phyloP scores from a whole-genome alignment of 257 asterid species.

The Nicotiana knightiana region DNA sequence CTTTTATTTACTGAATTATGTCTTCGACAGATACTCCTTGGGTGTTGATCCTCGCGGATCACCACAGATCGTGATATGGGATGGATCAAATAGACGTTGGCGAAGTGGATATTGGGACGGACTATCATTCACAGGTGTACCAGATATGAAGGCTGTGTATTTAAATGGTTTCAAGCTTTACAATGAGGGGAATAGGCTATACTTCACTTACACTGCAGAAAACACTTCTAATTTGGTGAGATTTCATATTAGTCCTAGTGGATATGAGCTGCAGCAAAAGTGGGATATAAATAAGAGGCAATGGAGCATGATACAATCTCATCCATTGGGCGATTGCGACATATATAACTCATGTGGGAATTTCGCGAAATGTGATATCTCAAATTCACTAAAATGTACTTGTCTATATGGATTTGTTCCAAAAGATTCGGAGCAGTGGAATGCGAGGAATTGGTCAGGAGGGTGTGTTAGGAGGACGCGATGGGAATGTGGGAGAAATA shows the following conservation, averaged over 20 bases:
- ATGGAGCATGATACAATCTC: constrained; percentile 42
- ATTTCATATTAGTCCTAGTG: constrained; percentile 39
- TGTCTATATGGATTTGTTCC: constrained; percentile 60
- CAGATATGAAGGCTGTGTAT: constrained; percentile 23
- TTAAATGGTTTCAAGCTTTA: constrained; percentile 44
- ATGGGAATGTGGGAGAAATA: constrained; percentile 30
- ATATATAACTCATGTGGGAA: constrained; percentile 53
- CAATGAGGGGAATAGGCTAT: constrained; percentile 13
- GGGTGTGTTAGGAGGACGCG: constrained; percentile 52
- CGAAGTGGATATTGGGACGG: constrained; percentile 76
- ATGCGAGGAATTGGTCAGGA: constrained; percentile 42
- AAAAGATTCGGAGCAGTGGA: constrained; percentile 37
- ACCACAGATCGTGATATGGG: constrained; percentile 75
- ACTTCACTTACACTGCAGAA: constrained; percentile 34
- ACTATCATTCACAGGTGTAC: constrained; percentile 42
- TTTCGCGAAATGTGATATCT: constrained; percentile 42
- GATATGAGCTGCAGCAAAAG: constrained; percentile 37
- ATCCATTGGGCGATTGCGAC: constrained; percentile 48
- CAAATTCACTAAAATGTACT: constrained; percentile 21
- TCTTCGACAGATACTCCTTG: constrained; percentile 27
- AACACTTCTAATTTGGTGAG: constrained; percentile 26
- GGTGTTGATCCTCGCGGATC: constrained; percentile 57
- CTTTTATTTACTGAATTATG: not conserved
- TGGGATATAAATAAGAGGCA: constrained; percentile 28
- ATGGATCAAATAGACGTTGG: constrained; percentile 53